phyloP scores from a whole-genome alignment of 352 stramenopile species.

The Globisporangium cederbergense region DNA sequence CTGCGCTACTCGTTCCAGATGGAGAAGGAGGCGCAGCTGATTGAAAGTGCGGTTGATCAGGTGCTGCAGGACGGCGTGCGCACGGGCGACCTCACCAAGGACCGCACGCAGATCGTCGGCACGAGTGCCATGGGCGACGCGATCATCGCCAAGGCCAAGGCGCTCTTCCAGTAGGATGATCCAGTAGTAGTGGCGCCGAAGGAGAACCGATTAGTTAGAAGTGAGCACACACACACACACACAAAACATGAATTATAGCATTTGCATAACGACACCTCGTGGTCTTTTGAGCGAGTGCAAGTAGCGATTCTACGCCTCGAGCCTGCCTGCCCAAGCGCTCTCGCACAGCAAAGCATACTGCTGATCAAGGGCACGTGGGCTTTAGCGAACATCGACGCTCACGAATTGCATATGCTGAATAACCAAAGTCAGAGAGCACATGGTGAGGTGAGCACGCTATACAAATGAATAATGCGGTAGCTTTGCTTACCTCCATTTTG shows the following conservation, averaged over 20 bases:
- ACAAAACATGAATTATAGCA: not conserved
- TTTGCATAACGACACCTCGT: too few species aligned
- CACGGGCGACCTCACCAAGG: slow-evolving; percentile 81
- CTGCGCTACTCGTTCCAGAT: slow-evolving; percentile 93
- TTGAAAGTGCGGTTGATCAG: slow-evolving; percentile 78
- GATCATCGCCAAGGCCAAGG: slow-evolving; percentile 77
- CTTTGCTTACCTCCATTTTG: too few species aligned
- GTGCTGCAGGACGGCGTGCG: slow-evolving; percentile 82
- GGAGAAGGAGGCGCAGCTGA: slow-evolving; percentile 72
- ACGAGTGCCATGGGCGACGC: slow-evolving; percentile 75
- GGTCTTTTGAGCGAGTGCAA: too few species aligned
- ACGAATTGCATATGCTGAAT: too few species aligned
- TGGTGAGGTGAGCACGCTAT: too few species aligned
- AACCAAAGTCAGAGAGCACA: too few species aligned
- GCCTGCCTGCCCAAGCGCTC: too few species aligned
- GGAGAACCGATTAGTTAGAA: slow-evolving; percentile 1
- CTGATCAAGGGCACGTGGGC: too few species aligned
- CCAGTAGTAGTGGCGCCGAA: not conserved
- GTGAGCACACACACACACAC: not conserved
- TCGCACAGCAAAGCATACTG: too few species aligned
- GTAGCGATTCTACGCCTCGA: too few species aligned
- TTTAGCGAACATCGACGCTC: too few species aligned
- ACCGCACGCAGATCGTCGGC: slow-evolving; percentile 50
- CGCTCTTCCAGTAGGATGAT: slow-evolving; percentile 26
- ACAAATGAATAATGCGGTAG: too few species aligned